Conservation (phyloP, 305 asterid species). For the Euphrasia arctica region DNA sequence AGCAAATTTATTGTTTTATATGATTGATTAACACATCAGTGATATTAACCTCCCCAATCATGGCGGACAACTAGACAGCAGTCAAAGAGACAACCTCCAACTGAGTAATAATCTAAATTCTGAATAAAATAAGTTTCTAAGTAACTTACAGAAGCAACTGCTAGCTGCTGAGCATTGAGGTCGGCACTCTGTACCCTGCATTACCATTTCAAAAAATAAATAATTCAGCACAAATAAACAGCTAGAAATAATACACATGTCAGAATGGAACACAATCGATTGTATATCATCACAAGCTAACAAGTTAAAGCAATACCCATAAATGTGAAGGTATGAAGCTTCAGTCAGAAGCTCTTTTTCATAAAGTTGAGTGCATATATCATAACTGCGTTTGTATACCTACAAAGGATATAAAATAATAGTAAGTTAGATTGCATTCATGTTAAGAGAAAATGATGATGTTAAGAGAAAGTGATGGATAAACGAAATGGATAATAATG, state of each 20-base stretch:
- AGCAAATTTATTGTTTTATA: background rate
- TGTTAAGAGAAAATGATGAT: slow-evolving; percentile 11
- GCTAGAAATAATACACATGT: slow-evolving; percentile 6
- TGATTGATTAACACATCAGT: background rate
- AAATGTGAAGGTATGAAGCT: slow-evolving; percentile 72
- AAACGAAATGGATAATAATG: background rate
- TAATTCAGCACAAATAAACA: slow-evolving; percentile 22
- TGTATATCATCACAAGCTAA: slow-evolving; percentile 23
- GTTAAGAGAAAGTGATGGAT: background rate
- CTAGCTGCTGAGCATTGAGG: slow-evolving; percentile 86
- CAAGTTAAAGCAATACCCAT: slow-evolving; percentile 57
- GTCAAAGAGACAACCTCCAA: background rate
- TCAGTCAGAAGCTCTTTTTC: slow-evolving; percentile 94
- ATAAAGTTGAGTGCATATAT: slow-evolving; percentile 80
- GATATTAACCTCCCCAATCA: slow-evolving; percentile 10
- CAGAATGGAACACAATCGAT: slow-evolving; percentile 17
- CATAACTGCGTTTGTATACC: slow-evolving; percentile 95
- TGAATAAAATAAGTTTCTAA: slow-evolving; percentile 4
- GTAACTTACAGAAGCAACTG: slow-evolving; percentile 82
- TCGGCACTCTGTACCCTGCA: slow-evolving; percentile 81
- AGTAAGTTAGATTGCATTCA: slow-evolving; percentile 19
- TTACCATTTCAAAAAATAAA: slow-evolving; percentile 19
- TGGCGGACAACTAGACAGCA: slow-evolving; percentile 9
- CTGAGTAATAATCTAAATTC: slow-evolving; percentile 12
- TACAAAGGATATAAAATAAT: slow-evolving; percentile 27